Base-by-base conservation (phyloP, 202 grass and related monocot genomes). In the Dendrocalamus latiflorus region DNA sequence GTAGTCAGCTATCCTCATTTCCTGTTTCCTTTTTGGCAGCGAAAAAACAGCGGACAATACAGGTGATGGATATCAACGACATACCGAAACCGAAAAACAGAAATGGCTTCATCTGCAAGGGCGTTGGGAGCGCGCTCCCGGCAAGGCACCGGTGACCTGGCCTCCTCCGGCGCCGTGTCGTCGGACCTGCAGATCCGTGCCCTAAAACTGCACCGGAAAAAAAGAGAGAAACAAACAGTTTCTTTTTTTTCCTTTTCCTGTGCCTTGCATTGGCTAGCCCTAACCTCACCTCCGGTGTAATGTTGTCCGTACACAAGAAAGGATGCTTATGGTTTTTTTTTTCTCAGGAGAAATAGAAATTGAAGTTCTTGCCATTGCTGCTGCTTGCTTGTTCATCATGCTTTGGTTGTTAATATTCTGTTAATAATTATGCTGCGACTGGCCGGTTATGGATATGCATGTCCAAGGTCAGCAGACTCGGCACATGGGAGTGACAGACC, bases 51-150 rank as follows among this genome's bases (percentile, higher is more conserved):
- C 72, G 94, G 44, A 91, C 90, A 11, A 89, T 97, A 44, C 94
- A 97, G 72, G 91, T 93, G 62, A 89, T 97, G 94, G 88, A 87
- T 59, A 79, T 97, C 77, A 87, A 90, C 8, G 89, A 97, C n/a
- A 93, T 97, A 80, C n/a, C n/a, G n/a, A n/a, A n/a, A n/a, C n/a
- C n/a, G n/a, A n/a, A n/a, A n/a, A n/a, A n/a, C n/a, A n/a, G 76
- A 47, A 91, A 86, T 64, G 18, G 43, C 12, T 91, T 90, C 65
- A 73, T 93, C 62, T 86, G 86, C 65, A 93, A 87, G 59, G 57
- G 7, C 21, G 17, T 16, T 13, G 45, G 70, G 1, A 53, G 84
- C 5, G 84, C 69, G 21, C 77, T 89, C 70, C 87, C 86, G 4
- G 50, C 80, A 44, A 93, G 74, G 59, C 80, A 91, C 68, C 84